Base-by-base conservation (phyloP, 495 filamentous ascomycete genomes). In the Oleoguttula mirabilis region DNA sequence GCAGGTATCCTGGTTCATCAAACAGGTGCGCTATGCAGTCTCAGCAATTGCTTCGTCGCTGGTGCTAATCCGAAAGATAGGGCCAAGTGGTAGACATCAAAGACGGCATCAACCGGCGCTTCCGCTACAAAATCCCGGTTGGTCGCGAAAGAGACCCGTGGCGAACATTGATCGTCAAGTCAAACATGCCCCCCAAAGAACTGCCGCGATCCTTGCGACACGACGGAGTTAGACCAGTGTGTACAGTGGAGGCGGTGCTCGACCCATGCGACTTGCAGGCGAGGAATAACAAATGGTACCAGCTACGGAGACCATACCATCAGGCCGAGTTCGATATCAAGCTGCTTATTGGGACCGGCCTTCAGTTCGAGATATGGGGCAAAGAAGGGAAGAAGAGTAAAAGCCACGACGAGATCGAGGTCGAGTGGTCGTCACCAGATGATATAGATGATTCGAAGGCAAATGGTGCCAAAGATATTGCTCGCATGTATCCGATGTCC, bases 231-330 rank as follows among this genome's bases (percentile, higher is more conserved):
- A 4, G 10, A 17, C 4, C n/a, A 7, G 24, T 30, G 7, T 27
- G 20, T 30, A 19, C 12, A 11, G 10, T 40, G 4, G 24, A 25
- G 11, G 10, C 24, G 7, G 28, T 21, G 20, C 25, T 40, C 12
- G 28, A 16, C 12, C 19, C 37, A n/a, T 21, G 20, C 10, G 42
- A 45, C 25, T 12, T 45, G 42, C 19, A 32, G 15, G 21, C 11
- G 2, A 45, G 39, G 42, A 45, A 45, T 17, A 17, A 37, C 10
- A 23, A 45, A 15, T 45, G 42, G 42, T 45, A 39, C 22, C n/a
- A 45, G 15, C 14, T 45, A 4, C 4, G 24, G 10, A 28, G 12
- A 21, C 21, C 27, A 28, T 32, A 38, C 33, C 19, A 37, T 17
- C 12, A 11, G n/a, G 42, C 42, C 5, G 42, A 45, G 7, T 45